phyloP scores from a whole-genome alignment of 306 rosid genomes.

The Quercus dentata region DNA sequence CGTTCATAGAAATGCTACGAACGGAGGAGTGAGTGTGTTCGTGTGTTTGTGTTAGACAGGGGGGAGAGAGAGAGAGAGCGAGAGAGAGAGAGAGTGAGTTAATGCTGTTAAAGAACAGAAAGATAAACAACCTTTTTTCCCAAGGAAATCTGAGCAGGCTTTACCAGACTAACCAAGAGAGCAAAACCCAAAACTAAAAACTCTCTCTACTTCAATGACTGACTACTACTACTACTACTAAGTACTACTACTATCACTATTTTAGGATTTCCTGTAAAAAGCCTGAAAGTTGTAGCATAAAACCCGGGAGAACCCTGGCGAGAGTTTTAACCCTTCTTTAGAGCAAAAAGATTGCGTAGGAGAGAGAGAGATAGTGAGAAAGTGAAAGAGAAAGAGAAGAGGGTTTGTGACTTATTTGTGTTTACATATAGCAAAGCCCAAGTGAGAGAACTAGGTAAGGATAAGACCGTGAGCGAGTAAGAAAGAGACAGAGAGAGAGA shows the following conservation, averaged over 20 bases:
- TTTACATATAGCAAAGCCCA: not conserved
- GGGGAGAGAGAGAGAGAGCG: not conserved
- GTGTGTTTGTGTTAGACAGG: not conserved
- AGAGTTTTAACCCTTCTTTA: not conserved
- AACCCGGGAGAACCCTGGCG: slow-evolving; percentile 70
- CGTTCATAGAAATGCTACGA: not conserved
- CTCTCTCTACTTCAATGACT: slow-evolving; percentile 18
- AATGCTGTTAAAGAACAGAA: slow-evolving; percentile 13
- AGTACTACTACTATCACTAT: slow-evolving; percentile 29
- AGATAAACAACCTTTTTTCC: slow-evolving; percentile 33
- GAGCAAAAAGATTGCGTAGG: not conserved
- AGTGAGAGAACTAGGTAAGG: not conserved
- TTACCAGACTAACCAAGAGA: slow-evolving; percentile 29
- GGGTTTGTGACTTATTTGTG: not conserved
- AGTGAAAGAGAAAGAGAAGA: not conserved
- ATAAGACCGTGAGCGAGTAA: slow-evolving; percentile 8
- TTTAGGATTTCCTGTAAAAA: slow-evolving; percentile 60
- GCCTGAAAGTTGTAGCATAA: slow-evolving; percentile 70
- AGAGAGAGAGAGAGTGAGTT: not conserved
- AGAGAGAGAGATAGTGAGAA: not conserved
- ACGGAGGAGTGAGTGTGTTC: not conserved
- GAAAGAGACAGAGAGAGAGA: not conserved
- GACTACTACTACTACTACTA: slow-evolving; percentile 28
- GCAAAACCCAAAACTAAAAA: slow-evolving; percentile 10
- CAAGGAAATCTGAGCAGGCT: slow-evolving; percentile 36